Percentiles rank a stretch among this genome's conserved stretches.
These are phyloP conservation scores for Anisogramma anomala DNA, from an alignment of 2,329 filamentous ascomycete genomes.

Conservation along the genomic window DNA sequence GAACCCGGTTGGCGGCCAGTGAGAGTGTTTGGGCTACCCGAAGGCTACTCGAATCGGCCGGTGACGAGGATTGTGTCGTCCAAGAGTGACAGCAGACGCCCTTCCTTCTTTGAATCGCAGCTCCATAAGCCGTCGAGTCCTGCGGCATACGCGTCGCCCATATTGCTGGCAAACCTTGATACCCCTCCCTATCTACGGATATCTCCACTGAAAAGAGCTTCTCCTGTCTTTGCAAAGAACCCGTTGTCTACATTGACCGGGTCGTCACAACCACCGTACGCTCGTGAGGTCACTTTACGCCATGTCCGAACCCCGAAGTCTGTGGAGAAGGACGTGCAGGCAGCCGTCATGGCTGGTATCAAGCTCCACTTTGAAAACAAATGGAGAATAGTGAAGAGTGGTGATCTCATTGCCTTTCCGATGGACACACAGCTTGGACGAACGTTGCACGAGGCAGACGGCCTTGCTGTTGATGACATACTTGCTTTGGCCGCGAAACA, in stretches of 20 bases:
- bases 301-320: slow-evolving; percentile 84
- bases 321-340: slow-evolving; percentile 74
- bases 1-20: slow-evolving; percentile 65
- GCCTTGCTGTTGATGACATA: slow-evolving; percentile 61
- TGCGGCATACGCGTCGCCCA: slow-evolving; percentile 66
- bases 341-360: slow-evolving; percentile 72
- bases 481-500: slow-evolving; percentile 34
- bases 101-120: slow-evolving; percentile 59
- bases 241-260: slow-evolving; percentile 45
- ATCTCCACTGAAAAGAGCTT: slow-evolving; percentile 49
- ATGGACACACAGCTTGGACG: slow-evolving; percentile 78
- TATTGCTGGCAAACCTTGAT: slow-evolving; percentile 77
- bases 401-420: slow-evolving; percentile 79
- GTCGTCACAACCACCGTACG: slow-evolving; percentile 46
- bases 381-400: slow-evolving; percentile 69
- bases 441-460: slow-evolving; percentile 61
- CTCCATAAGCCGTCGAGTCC: slow-evolving; percentile 48
- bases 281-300: slow-evolving; percentile 69
- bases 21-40: slow-evolving; percentile 79
- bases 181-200: slow-evolving; percentile 69
- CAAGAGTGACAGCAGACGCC: slow-evolving; percentile 35
- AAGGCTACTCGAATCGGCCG: slow-evolving; percentile 52
- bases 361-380: slow-evolving; percentile 82
- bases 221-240: slow-evolving; percentile 36
- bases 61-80: slow-evolving; percentile 50